Percentiles rank a stretch among this genome's conserved stretches.
Evolutionary conservation across 2,329 filamentous ascomycete species (phyloP).

Genomic region (Pleurostoma richardsiae): DNA sequence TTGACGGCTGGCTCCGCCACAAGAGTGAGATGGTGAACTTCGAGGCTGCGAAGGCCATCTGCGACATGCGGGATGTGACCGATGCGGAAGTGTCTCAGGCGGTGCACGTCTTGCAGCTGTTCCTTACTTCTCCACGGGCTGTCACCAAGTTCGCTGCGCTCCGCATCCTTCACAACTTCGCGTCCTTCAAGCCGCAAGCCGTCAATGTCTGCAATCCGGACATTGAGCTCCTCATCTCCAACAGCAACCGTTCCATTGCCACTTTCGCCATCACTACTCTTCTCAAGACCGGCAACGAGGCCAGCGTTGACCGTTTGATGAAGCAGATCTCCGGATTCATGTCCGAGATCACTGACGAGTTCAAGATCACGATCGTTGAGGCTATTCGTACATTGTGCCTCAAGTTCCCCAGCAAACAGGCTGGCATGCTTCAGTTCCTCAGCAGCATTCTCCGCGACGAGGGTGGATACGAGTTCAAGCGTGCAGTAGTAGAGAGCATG

Average conservation of each 20-base stretch:
- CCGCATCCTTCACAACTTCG: slow-evolving; percentile 92
- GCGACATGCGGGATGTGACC: slow-evolving; percentile 87
- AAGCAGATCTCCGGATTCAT: slow-evolving; percentile 98
- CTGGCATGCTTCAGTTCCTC: slow-evolving; percentile 94
- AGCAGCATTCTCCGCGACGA: slow-evolving; percentile 96
- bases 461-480: slow-evolving; percentile 97
- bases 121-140: slow-evolving; percentile 89
- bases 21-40: slow-evolving; percentile 99
- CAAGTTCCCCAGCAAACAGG: slow-evolving; percentile 98
- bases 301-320: slow-evolving; percentile 94
- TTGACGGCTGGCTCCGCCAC: slow-evolving; percentile 94
- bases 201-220: slow-evolving; percentile 95
- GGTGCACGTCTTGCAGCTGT: slow-evolving; percentile 91
- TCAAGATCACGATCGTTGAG: slow-evolving; percentile 99
- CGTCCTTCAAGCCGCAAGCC: slow-evolving; percentile 89
- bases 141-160: slow-evolving; percentile 98
- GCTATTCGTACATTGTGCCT: slow-evolving; percentile 93
- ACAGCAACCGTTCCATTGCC: slow-evolving; percentile 93
- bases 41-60: slow-evolving; percentile 96
- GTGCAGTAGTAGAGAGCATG: slow-evolving; percentile 96
- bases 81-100: slow-evolving; percentile 89
- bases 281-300: slow-evolving; percentile 96
- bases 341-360: slow-evolving; percentile 98
- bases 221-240: slow-evolving; percentile 94
- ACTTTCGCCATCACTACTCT: slow-evolving; percentile 98